Evolutionary conservation across 495 filamentous ascomycete species (phyloP).

Genomic region (Mytilinidion resinicola): DNA sequence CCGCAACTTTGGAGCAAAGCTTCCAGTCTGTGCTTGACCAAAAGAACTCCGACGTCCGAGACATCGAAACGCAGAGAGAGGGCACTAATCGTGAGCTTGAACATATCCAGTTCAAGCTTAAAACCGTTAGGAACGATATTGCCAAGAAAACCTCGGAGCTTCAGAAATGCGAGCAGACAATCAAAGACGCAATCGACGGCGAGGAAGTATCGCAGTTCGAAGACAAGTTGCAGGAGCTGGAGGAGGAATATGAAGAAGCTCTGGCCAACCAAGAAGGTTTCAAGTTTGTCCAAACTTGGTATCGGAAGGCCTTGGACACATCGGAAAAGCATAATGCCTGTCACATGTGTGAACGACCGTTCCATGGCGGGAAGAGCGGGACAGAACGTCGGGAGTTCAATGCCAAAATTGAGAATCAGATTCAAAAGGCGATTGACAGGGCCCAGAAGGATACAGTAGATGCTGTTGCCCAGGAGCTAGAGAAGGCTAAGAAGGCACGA

Average conservation of each 20-base stretch:
- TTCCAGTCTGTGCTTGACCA: slow-evolving; percentile 60
- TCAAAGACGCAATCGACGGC: slow-evolving; percentile 48
- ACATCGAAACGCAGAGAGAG: slow-evolving; percentile 64
- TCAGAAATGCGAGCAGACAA: slow-evolving; percentile 47
- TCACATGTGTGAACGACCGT: slow-evolving; percentile 59
- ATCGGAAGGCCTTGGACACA: slow-evolving; percentile 51
- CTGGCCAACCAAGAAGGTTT: slow-evolving; percentile 59
- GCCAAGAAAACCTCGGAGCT: slow-evolving; percentile 60
- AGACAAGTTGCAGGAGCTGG: slow-evolving; percentile 47
- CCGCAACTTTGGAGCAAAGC: slow-evolving; percentile 60
- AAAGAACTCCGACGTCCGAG: slow-evolving; percentile 47
- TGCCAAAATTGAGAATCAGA: slow-evolving; percentile 44
- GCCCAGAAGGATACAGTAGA: slow-evolving; percentile 36
- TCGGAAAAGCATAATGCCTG: slow-evolving; percentile 60
- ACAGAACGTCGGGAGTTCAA: slow-evolving; percentile 15
- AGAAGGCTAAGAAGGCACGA: slow-evolving; percentile 43
- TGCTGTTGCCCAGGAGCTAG: slow-evolving; percentile 48
- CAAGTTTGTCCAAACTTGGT: slow-evolving; percentile 57
- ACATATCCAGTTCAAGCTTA: slow-evolving; percentile 72
- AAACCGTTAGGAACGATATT: slow-evolving; percentile 51
- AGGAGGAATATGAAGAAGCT: slow-evolving; percentile 54
- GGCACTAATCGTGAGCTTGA: slow-evolving; percentile 63
- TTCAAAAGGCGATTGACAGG: slow-evolving; percentile 41
- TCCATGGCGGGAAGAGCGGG: slow-evolving; percentile 51
- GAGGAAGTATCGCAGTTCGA: slow-evolving; percentile 47